phyloP scores from a whole-genome alignment of 192 early-diverging fungal species.

The Backusella sp. region DNA sequence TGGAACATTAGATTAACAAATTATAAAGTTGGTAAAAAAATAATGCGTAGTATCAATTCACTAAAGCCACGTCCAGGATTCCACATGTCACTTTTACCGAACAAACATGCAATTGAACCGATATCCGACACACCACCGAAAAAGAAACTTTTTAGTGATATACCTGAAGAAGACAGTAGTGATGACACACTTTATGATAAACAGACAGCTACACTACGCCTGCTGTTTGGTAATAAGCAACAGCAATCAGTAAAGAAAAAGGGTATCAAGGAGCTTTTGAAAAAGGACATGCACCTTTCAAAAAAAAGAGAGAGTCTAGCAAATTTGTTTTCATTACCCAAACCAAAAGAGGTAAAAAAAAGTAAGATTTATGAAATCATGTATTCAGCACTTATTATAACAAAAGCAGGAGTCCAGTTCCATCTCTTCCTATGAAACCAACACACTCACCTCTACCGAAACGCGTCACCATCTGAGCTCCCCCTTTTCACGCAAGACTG shows the following conservation, averaged over 20 bases:
- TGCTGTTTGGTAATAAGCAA: neutral
- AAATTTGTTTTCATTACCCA: conserved; percentile 2
- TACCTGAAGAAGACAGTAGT: neutral
- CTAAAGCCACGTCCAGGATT: conserved; percentile 12
- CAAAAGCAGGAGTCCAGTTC: neutral
- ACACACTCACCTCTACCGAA: neutral
- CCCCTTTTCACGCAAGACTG: neutral
- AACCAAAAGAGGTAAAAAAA: neutral
- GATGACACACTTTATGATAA: neutral
- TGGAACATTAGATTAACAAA: neutral
- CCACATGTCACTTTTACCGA: conserved; percentile 13
- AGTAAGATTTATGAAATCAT: too few relatives aligned
- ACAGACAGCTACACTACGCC: neutral
- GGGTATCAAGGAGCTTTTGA: neutral
- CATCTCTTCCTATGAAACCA: neutral
- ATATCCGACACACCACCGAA: conserved; percentile 9
- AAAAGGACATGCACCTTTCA: neutral
- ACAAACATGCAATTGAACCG: conserved; percentile 11
- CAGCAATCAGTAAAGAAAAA: neutral
- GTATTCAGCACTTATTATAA: too few relatives aligned
- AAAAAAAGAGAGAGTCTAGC: conserved; percentile 7
- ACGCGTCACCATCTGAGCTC: neutral
- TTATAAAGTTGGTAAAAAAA: conserved; percentile 13
- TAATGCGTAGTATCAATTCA: conserved; percentile 14
- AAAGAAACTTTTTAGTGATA: neutral